Evolutionary conservation across 441 rosid species (phyloP).

Genomic region (Daphne laureola): DNA sequence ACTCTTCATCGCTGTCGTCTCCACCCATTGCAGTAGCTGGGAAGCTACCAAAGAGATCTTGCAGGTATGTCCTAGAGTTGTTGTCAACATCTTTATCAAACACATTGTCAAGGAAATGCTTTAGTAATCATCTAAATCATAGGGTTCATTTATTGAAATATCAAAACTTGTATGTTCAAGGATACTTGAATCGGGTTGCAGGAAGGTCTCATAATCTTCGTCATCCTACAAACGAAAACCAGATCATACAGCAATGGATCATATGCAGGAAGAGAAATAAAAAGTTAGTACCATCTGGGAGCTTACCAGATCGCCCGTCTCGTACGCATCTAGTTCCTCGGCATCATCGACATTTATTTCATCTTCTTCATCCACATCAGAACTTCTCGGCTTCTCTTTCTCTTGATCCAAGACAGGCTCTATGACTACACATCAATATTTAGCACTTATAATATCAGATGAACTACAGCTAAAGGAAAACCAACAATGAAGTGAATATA

Average conservation of each 20-base stretch:
- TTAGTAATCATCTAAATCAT: not conserved
- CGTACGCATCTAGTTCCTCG: slow-evolving; percentile 68
- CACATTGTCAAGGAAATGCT: slow-evolving; percentile 29
- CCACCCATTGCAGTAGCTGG: slow-evolving; percentile 41
- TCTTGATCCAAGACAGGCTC: slow-evolving; percentile 29
- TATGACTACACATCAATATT: slow-evolving; percentile 14
- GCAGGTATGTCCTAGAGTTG: slow-evolving; percentile 78
- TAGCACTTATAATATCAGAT: slow-evolving; percentile 2
- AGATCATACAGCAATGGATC: slow-evolving; percentile 1
- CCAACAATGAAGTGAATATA: too few relatives aligned
- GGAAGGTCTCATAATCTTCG: slow-evolving; percentile 47
- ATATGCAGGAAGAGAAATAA: not conserved
- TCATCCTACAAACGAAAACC: slow-evolving; percentile 35
- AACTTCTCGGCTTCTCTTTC: slow-evolving; percentile 24
- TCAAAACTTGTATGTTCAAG: slow-evolving; percentile 21
- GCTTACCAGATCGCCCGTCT: slow-evolving; percentile 49
- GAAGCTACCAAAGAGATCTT: slow-evolving; percentile 87
- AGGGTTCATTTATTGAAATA: slow-evolving; percentile 5
- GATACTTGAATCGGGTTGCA: slow-evolving; percentile 68
- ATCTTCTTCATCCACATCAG: slow-evolving; percentile 33
- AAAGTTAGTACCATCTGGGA: slow-evolving; percentile 3
- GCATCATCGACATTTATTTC: slow-evolving; percentile 57
- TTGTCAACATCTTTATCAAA: slow-evolving; percentile 48
- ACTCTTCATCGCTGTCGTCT: slow-evolving; percentile 67
- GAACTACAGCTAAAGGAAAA: not conserved